These are phyloP conservation scores for Filosporella fistucella DNA, from an alignment of 495 filamentous ascomycete genomes.

Conservation along the genomic window DNA sequence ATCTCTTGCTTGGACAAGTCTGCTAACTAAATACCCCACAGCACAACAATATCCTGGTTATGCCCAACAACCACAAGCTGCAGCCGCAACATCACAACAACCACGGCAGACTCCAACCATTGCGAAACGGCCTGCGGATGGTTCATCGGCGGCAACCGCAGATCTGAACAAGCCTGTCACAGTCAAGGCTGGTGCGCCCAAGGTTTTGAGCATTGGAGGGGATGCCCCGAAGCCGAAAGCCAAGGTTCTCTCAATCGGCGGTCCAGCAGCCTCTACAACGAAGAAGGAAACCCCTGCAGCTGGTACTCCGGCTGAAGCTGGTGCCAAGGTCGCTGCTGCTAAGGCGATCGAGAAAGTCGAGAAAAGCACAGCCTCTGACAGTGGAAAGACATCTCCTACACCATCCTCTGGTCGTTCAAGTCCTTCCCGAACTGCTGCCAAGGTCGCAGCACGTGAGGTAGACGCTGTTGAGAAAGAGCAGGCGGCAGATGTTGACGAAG, in stretches of 20 bases:
- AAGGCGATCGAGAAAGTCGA: conserved; percentile 80
- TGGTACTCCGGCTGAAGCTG: conserved; percentile 38
- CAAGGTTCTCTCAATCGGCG: conserved; percentile 66
- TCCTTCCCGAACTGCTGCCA: conserved; percentile 50
- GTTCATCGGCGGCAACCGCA: conserved; percentile 30
- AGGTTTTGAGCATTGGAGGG: conserved; percentile 49
- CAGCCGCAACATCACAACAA: conserved; percentile 30
- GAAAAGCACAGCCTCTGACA: conserved; percentile 41
- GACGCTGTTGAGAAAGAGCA: conserved; percentile 87
- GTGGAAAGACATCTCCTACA: conserved; percentile 67
- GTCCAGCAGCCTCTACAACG: conserved; percentile 32
- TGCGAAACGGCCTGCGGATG: conserved; percentile 52
- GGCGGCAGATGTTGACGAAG: conserved; percentile 83
- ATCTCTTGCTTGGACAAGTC: background rate
- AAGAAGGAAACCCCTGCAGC: conserved; percentile 48
- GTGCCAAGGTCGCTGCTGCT: conserved; percentile 68
- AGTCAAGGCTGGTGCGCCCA: conserved; percentile 40
- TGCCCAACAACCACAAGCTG: conserved; percentile 44
- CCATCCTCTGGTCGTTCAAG: conserved; percentile 76
- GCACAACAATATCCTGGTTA: conserved; percentile 28
- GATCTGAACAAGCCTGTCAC: conserved; percentile 41
- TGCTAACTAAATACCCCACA: conserved; percentile 6
- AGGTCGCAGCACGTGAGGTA: conserved; percentile 59
- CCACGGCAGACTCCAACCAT: conserved; percentile 59
- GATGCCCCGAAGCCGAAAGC: conserved; percentile 53